These are phyloP conservation scores for Cinchona pubescens DNA, from an alignment of 257 asterid species.

Conservation along the genomic window DNA sequence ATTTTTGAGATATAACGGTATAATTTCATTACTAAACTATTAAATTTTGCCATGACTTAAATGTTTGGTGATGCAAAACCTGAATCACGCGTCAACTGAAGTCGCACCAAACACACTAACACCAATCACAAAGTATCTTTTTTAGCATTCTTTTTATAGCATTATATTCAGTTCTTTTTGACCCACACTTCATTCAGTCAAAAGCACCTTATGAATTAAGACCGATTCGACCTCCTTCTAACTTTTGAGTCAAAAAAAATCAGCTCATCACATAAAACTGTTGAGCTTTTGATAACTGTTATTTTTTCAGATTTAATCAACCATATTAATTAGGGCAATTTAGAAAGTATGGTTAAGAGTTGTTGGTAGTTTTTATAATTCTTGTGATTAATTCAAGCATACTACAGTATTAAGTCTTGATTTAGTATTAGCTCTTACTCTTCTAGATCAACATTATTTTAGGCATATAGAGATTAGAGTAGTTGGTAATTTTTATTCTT, in stretches of 20 bases:
- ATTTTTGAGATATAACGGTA: no score
- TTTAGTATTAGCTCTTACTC: not conserved
- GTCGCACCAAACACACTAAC: not conserved
- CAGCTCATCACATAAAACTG: not conserved
- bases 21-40: no score
- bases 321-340: not conserved
- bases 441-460: not conserved
- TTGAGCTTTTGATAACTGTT: not conserved
- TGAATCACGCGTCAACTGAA: not conserved
- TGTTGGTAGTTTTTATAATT: not conserved
- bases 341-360: no score
- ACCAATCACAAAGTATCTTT: not conserved
- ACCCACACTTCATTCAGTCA: not conserved
- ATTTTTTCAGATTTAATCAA: not conserved
- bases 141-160: not conserved
- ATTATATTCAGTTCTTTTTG: not conserved
- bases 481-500: not conserved
- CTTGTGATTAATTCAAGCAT: not conserved
- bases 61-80: not conserved
- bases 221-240: not conserved
- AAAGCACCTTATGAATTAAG: not conserved
- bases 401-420: not conserved
- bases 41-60: not conserved
- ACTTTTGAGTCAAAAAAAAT: not conserved
- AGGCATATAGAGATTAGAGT: not conserved